Evolutionary conservation across 1,284 basidiomycete genomes (phyloP).

Genomic region (Cryptococcus hybrid): DNA sequence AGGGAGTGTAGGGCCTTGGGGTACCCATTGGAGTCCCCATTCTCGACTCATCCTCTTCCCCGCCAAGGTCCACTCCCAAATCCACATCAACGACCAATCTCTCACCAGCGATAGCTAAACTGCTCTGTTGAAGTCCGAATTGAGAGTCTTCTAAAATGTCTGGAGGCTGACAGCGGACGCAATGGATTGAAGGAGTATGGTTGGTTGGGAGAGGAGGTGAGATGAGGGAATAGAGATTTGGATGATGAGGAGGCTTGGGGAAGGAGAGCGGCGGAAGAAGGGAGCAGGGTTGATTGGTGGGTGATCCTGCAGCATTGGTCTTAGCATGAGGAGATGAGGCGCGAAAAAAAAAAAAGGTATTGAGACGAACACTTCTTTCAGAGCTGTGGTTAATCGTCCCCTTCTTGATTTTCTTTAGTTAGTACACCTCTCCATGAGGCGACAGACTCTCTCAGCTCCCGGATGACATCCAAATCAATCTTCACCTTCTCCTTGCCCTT

Average conservation of each 20-base stretch:
- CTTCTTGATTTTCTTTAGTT: constrained; percentile 6
- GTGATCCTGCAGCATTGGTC: constrained; percentile 17
- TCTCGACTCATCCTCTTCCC: constrained; percentile 16
- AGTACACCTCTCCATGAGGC: constrained; percentile 11
- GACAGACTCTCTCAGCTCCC: constrained; percentile 7
- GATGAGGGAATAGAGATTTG: background rate
- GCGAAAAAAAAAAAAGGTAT: background rate
- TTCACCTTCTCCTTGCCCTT: constrained; percentile 16
- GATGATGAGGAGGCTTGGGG: background rate
- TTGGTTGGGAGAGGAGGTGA: constrained; percentile 12
- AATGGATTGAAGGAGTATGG: constrained; percentile 28
- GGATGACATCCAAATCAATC: constrained; percentile 11
- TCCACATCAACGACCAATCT: constrained; percentile 46
- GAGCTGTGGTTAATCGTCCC: constrained; percentile 20
- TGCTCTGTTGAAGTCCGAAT: constrained; percentile 39
- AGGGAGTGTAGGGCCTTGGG: background rate
- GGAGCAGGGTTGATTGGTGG: constrained; percentile 29
- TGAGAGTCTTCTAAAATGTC: constrained; percentile 45
- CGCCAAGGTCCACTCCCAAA: constrained; percentile 31
- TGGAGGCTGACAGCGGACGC: constrained; percentile 30
- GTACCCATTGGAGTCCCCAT: background rate
- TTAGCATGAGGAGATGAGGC: constrained; percentile 2
- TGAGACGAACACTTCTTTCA: constrained; percentile 33
- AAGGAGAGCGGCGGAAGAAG: constrained; percentile 8
- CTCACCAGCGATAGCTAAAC: constrained; percentile 29